phyloP scores from a whole-genome alignment of 345 rosid species.

The Eucalyptus sideroxylon region DNA sequence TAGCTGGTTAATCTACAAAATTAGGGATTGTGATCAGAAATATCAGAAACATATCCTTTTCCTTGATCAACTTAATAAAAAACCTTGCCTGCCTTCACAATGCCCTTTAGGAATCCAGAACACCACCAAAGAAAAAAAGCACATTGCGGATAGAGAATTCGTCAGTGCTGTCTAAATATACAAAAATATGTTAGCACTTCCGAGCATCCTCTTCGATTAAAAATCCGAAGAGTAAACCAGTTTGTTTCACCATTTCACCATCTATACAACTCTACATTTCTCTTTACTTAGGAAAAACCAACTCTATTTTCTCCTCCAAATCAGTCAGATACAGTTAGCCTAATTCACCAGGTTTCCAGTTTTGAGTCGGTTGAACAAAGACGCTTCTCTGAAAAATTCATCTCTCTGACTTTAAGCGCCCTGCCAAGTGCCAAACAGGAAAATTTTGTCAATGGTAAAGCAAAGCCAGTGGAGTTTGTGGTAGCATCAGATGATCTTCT shows the following conservation, averaged over 20 bases:
- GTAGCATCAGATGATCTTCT: not conserved
- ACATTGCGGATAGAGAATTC: not conserved
- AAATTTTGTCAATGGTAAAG: not conserved
- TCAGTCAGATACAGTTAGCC: not conserved
- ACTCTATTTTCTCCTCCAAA: not conserved
- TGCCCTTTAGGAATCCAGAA: not conserved
- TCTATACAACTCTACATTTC: not conserved
- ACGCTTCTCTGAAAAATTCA: not conserved
- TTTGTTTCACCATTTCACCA: not conserved
- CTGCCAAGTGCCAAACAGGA: not conserved
- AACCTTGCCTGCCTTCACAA: not conserved
- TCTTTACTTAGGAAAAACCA: not conserved
- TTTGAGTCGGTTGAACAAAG: not conserved
- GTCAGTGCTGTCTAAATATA: not conserved
- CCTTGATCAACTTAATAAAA: not conserved
- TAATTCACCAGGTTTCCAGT: not conserved
- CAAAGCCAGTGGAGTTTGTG: not conserved
- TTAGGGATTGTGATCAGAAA: not conserved
- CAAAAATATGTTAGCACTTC: not conserved
- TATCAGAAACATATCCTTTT: not conserved
- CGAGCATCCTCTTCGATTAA: not conserved
- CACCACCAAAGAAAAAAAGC: not conserved
- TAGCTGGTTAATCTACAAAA: not conserved
- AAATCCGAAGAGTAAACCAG: not conserved
- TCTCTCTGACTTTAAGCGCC: not conserved